Percentiles rank a stretch among this genome's conserved stretches.
Conservation (phyloP, 148 eudicot species). For the Pharnaceum exiguum region DNA sequence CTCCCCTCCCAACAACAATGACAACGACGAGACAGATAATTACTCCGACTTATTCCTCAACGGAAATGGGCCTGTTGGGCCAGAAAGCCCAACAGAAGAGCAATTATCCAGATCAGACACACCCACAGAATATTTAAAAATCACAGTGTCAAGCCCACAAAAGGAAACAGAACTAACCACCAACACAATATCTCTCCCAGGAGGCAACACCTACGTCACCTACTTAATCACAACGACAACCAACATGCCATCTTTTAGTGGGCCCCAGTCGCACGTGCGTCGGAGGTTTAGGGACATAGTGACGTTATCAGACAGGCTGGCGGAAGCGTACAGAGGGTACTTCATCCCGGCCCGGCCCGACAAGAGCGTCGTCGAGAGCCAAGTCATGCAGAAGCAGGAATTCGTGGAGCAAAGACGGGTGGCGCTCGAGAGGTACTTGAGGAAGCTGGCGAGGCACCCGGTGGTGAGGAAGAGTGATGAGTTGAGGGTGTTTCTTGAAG, state of each 20-base stretch:
- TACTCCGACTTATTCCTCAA: too few relatives aligned
- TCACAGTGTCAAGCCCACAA: slow-evolving; percentile 65
- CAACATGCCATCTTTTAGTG: slow-evolving; percentile 50
- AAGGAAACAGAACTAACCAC: slow-evolving; percentile 58
- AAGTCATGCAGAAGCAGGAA: slow-evolving; percentile 96
- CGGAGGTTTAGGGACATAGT: slow-evolving; percentile 85
- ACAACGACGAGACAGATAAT: too few relatives aligned
- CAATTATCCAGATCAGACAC: slow-evolving; percentile 21
- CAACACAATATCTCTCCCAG: slow-evolving; percentile 76
- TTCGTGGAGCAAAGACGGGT: slow-evolving; percentile 84
- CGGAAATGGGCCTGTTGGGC: too few relatives aligned
- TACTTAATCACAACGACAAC: slow-evolving; percentile 68
- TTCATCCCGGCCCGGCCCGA: slow-evolving; percentile 84
- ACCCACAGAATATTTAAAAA: slow-evolving; percentile 43
- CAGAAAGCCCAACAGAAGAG: slow-evolving; percentile 9
- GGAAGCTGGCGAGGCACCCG: slow-evolving; percentile 64
- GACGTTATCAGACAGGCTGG: slow-evolving; percentile 70
- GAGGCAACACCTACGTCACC: slow-evolving; percentile 55
- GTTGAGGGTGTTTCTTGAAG: slow-evolving; percentile 82
- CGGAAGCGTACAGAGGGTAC: slow-evolving; percentile 67
- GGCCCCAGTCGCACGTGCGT: slow-evolving; percentile 55
- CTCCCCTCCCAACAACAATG: too few relatives aligned
- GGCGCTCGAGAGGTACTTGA: slow-evolving; percentile 75
- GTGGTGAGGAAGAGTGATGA: slow-evolving; percentile 73
- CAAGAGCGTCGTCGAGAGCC: slow-evolving; percentile 81